Evolutionary conservation across 1,139 yeast species (phyloP), one percentile per base, ranked within the genome.

Genomic region (Suhomyces chickasaworum): DNA sequence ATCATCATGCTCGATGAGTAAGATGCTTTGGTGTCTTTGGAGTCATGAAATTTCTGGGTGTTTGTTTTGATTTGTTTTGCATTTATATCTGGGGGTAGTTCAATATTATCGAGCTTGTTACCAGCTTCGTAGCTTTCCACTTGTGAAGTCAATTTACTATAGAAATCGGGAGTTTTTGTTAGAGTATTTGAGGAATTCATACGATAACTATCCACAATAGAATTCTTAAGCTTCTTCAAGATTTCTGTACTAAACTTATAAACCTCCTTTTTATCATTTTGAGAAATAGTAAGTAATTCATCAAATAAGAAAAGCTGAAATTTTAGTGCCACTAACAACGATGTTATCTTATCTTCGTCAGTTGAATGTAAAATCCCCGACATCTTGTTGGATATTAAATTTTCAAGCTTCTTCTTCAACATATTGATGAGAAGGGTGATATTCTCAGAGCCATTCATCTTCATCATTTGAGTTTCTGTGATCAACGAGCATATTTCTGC

Each of bases 21-120:
- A 7, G 47, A 36, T 6, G 35, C 40, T 27, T 45, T 52, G n/a
- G 39, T 42, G 2, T 33, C 22, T 5, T 32, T 20, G 2, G 39
- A 15, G 13, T 37, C 15, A n/a, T 33, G 23, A 5, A 27, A 36
- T 23, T 40, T 38, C 10, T 32, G 33, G 3, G 47, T 33, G 9
- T 58, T 30, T n/a, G 52, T 58, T 1, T 62, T 56, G 10, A 72
- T 52, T 31, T 63, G 66, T 17, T 52, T 59, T 1, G 73, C 74
- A 51, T 73, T 64, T 9, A 74, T 67, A 45, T 66, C 61, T 1
- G 71, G 66, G 1, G 78, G 78, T n/a, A 74, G 56, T 42, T 70
- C 69, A 20, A 74, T 64, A 25, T 64, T 57, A 44, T 74, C 77
- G 2, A 73, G 52, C 31, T 54, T 60, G 47, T 72, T 72, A 7